Evolutionary conservation across 108 stramenopile species (phyloP).

Genomic region (Cyclostephanos tholiformis): DNA sequence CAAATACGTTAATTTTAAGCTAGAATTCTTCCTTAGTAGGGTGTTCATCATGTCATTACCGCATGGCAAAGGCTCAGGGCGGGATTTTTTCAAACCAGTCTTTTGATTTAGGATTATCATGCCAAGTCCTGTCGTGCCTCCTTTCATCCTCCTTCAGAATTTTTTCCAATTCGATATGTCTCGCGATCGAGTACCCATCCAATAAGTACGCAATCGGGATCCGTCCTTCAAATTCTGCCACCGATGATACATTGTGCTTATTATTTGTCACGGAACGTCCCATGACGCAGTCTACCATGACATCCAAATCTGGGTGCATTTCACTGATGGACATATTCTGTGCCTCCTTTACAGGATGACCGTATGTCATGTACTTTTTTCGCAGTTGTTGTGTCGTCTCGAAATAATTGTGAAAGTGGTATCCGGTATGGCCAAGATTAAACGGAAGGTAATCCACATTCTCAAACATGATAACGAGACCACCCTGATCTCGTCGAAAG

Average conservation of each 20-base stretch:
- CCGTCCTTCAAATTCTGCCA: slow-evolving; percentile 40
- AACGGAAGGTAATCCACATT: slow-evolving; percentile 40
- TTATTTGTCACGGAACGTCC: slow-evolving; percentile 21
- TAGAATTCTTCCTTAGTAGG: too few relatives aligned
- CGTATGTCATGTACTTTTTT: slow-evolving; percentile 60
- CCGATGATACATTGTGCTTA: slow-evolving; percentile 31
- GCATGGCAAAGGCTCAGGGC: not conserved
- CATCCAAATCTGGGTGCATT: slow-evolving; percentile 54
- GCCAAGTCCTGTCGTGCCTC: slow-evolving; percentile 41
- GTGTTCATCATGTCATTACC: not conserved
- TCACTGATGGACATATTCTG: slow-evolving; percentile 36
- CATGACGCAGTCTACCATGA: slow-evolving; percentile 51
- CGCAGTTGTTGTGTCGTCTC: slow-evolving; percentile 45
- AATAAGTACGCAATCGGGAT: slow-evolving; percentile 45
- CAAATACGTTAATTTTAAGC: too few relatives aligned
- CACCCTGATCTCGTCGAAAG: slow-evolving; percentile 46
- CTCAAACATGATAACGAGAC: slow-evolving; percentile 30
- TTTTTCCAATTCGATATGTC: slow-evolving; percentile 44
- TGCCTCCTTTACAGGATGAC: slow-evolving; percentile 49
- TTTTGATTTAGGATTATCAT: slow-evolving; percentile 28
- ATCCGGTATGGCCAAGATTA: slow-evolving; percentile 53
- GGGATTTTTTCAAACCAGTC: slow-evolving; percentile 16
- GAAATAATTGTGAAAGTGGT: slow-evolving; percentile 73
- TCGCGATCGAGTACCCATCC: slow-evolving; percentile 42
- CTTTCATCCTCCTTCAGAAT: slow-evolving; percentile 39